Percentiles rank a stretch among this genome's conserved stretches.
Conservation (phyloP, 106 monocot species). For the Vanilla planifolia region DNA sequence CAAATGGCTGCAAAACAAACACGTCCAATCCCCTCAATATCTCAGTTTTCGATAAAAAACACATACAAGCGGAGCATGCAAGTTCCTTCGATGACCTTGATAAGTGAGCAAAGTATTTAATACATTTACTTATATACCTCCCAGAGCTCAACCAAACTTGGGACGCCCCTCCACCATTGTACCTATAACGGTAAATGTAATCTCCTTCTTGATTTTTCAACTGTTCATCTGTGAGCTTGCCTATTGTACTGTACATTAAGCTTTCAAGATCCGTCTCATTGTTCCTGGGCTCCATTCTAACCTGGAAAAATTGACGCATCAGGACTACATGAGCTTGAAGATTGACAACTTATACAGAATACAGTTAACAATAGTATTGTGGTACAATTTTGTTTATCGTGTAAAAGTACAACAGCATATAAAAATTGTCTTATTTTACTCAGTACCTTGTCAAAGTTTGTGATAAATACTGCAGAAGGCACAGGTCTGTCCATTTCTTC, state of each 20-base stretch:
- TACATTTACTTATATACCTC: conserved; percentile 37
- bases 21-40: too few species aligned
- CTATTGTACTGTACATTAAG: conserved; percentile 48
- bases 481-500: conserved; percentile 66
- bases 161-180: conserved; percentile 76
- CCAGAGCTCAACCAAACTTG: conserved; percentile 85
- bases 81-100: too few species aligned
- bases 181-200: conserved; percentile 71
- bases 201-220: conserved; percentile 57
- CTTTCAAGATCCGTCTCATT: conserved; percentile 52
- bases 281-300: conserved; percentile 78
- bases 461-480: conserved; percentile 60
- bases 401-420: background rate
- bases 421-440: background rate
- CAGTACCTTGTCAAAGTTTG: conserved; percentile 84
- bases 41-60: too few species aligned
- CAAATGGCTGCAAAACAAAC: too few species aligned
- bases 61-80: too few species aligned
- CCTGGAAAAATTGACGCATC: conserved; percentile 20
- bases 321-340: background rate
- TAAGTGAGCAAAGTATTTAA: too few species aligned
- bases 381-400: background rate
- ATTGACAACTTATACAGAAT: background rate
- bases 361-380: background rate
- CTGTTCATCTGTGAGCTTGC: conserved; percentile 54